Evolutionary conservation across 768 basidiomycete genomes (phyloP), one percentile per base, ranked within the genome.

Genomic region (Boletus sp.): DNA sequence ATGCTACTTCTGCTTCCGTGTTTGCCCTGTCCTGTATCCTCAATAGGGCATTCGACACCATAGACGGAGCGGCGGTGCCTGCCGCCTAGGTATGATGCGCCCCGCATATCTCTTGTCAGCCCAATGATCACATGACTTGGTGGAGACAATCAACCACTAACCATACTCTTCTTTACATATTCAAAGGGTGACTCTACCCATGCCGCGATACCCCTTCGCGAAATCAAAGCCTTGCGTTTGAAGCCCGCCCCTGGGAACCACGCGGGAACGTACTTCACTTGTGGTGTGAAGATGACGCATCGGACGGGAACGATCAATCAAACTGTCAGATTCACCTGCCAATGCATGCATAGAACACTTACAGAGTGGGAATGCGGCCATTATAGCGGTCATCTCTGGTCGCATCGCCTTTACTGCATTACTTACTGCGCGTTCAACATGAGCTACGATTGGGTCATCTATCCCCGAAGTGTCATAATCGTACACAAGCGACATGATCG

Each of bases 241-340:
- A 67, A 65, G 5, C 51, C 23, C 15, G 57, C 56, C n/a, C 65
- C 65, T 32, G 66, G 64, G 6, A 65, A 50, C 66, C 66, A 66
- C 1, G 54, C n/a, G 6, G 64, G 65, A 49, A 68, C 38, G 37
- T 57, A 19, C 39, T 33, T 53, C 14, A 69, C 62, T 66, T 29
- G 21, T 9, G 19, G 40, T 38, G 32, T 25, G 34, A 32, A 29
- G 3, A 19, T 48, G 30, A 19, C 35, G 4, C 44, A 19, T 23
- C 32, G 33, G 27, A 30, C 8, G 38, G n/a, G 15, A 17, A 34
- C 17, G 11, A 45, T 39, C 47, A 51, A 37, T 48, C 11, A 53
- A 39, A 6, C 17, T 17, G n/a, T 35, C 23, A 7, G 29, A 50
- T 9, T 9, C 40, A 32, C 38, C 23, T n/a, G 39, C 29, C 6